These are phyloP conservation scores for Juglanconis sp. DNA, from an alignment of 2,329 filamentous ascomycete genomes.

Conservation along the genomic window DNA sequence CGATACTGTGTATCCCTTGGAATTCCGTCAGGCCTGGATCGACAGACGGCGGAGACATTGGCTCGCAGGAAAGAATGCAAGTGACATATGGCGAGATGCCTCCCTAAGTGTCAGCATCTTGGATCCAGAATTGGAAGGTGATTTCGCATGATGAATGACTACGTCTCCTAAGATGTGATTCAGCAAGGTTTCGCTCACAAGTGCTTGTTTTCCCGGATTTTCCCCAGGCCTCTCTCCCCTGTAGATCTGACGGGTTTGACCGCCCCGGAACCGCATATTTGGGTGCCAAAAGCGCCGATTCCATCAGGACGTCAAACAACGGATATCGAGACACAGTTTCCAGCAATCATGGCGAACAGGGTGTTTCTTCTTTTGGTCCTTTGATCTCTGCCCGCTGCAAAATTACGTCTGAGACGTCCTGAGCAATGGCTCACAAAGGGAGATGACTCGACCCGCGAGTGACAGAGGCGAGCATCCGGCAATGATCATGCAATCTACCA, in stretches of 20 bases:
- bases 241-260: no score
- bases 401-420: no score
- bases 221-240: neutral
- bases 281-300: no score
- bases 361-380: neutral
- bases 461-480: conserved; percentile 1
- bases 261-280: no score
- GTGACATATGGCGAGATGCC: neutral
- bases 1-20: neutral
- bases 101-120: no score
- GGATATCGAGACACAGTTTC: neutral
- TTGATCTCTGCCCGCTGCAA: no score
- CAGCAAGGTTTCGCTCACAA: neutral
- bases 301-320: no score
- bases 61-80: neutral
- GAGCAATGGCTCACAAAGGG: neutral
- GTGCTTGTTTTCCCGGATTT: neutral
- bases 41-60: neutral
- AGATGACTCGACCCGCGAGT: conserved; percentile 1
- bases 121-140: no score
- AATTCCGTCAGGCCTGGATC: neutral
- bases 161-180: no score
- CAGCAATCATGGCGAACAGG: neutral
- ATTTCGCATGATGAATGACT: no score
- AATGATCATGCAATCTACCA: neutral